Evolutionary conservation across 768 basidiomycete genomes (phyloP).

Genomic region (Leucocoprinus birnbaumii): DNA sequence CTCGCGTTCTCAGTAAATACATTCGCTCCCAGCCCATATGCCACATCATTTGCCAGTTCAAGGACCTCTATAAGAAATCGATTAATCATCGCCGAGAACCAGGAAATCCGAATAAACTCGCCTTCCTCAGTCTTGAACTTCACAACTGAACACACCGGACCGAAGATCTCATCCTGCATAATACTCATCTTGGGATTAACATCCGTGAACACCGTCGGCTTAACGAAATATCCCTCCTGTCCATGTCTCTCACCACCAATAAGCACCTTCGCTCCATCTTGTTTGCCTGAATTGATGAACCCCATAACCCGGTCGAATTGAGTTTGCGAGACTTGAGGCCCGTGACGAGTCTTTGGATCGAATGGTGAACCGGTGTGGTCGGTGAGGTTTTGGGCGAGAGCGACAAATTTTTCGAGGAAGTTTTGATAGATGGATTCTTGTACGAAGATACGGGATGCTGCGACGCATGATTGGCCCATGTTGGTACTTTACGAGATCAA

Average conservation of each 20-base stretch:
- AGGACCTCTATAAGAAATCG: slow-evolving; percentile 36
- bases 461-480: slow-evolving; percentile 73
- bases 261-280: slow-evolving; percentile 66
- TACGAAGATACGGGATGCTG: slow-evolving; percentile 81
- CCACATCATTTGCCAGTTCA: slow-evolving; percentile 70
- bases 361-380: slow-evolving; percentile 65
- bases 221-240: slow-evolving; percentile 57
- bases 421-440: slow-evolving; percentile 78
- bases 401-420: slow-evolving; percentile 60
- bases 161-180: slow-evolving; percentile 75
- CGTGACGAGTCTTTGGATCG: slow-evolving; percentile 49
- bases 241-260: slow-evolving; percentile 61
- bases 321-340: slow-evolving; percentile 68
- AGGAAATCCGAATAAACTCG: slow-evolving; percentile 3
- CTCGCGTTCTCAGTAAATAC: slow-evolving; percentile 72
- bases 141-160: slow-evolving; percentile 75
- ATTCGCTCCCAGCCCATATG: slow-evolving; percentile 76
- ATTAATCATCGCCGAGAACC: not conserved
- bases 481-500: slow-evolving; percentile 20
- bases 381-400: slow-evolving; percentile 44
- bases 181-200: slow-evolving; percentile 70
- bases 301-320: slow-evolving; percentile 73
- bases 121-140: slow-evolving; percentile 68
- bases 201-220: slow-evolving; percentile 76
- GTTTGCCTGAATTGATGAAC: slow-evolving; percentile 76